Evolutionary conservation across 2,329 filamentous ascomycete genomes (phyloP), one percentile per base, ranked within the genome.

Genomic region (Sporothrix inflata): DNA sequence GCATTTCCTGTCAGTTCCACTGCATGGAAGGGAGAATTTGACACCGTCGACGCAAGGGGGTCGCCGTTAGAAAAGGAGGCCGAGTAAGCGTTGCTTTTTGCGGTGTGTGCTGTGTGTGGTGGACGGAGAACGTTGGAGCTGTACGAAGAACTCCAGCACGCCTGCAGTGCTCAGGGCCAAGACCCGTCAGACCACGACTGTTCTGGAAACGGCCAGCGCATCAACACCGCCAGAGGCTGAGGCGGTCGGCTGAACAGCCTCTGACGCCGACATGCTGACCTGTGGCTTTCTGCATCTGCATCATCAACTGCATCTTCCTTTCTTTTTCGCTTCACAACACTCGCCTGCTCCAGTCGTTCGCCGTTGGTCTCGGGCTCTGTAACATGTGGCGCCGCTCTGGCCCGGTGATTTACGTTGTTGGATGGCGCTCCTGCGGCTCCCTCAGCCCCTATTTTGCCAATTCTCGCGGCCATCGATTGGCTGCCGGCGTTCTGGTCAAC

Each of bases 221-320:
- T 67, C 63, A 30, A 53, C 45, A 68, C 47, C 21, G 65, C 47
- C 30, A 24, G 63, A 67, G 63, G 63, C 65, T 68, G 65, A 53
- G 63, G 42, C n/a, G n/a, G 47, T 27, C 38, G 61, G 61, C 61
- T 24, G 57, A 61, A 61, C 34, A 66, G 61, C 61, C 61, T 47
- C 61, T 66, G 12, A 12, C 38, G 27, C 60, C 11, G 21, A 9
- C 47, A n/a, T 42, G 12, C 21, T 27, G 38, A 45, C 60, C 38
- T 45, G 38, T 65, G 60, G 60, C 60, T 65, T 65, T 34, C 57
- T 21, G 9, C 55, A 21, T 55, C 53, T 55, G 34, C 34, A 12
- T 19, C 55, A n/a, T 30, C 55, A 16, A 12, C 53, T 57, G 21
- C 53, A 34, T n/a, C 27, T 57, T 3, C 7, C 27, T 24, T 61